Percentiles rank a stretch among this genome's conserved stretches.
Evolutionary conservation across 495 filamentous ascomycete genomes (phyloP).

Genomic region (Staphylotrichum longicolle): DNA sequence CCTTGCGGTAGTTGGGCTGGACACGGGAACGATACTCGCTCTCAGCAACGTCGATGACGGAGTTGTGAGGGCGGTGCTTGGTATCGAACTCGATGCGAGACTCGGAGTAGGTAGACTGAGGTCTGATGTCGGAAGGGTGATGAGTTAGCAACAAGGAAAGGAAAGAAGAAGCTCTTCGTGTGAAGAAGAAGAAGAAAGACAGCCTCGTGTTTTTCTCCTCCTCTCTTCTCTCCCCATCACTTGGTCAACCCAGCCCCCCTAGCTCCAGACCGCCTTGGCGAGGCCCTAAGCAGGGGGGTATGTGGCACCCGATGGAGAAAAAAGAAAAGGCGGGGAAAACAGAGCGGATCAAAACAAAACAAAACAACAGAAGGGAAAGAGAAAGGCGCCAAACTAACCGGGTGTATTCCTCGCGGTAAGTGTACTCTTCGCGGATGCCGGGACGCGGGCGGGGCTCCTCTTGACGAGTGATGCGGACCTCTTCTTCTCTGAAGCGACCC

Average conservation of each 20-base stretch:
- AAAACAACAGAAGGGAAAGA: constrained; percentile 9
- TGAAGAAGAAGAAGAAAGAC: no score
- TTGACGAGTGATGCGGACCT: constrained; percentile 70
- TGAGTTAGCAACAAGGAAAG: constrained; percentile 18
- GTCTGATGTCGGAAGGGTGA: constrained; percentile 43
- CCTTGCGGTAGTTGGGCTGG: constrained; percentile 65
- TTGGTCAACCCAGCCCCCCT: constrained; percentile 32
- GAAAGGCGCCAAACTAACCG: constrained; percentile 31
- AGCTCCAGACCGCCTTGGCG: constrained; percentile 18
- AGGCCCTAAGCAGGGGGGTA: constrained; percentile 15
- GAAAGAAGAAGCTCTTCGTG: background rate
- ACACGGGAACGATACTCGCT: constrained; percentile 78
- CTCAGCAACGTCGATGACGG: constrained; percentile 76
- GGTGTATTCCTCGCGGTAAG: constrained; percentile 53
- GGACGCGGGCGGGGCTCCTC: constrained; percentile 66
- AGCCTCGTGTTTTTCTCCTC: background rate
- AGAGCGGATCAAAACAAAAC: constrained; percentile 22
- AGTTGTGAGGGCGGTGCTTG: constrained; percentile 49
- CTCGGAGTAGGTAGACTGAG: constrained; percentile 57
- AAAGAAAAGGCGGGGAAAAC: constrained; percentile 14
- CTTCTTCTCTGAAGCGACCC: constrained; percentile 72
- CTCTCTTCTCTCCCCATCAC: constrained; percentile 21
- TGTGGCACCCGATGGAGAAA: constrained; percentile 6
- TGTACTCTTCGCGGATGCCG: constrained; percentile 49
- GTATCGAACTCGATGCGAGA: constrained; percentile 61